Conservation (phyloP, 495 filamentous ascomycete species). For the Penicillium simplicissimum region DNA sequence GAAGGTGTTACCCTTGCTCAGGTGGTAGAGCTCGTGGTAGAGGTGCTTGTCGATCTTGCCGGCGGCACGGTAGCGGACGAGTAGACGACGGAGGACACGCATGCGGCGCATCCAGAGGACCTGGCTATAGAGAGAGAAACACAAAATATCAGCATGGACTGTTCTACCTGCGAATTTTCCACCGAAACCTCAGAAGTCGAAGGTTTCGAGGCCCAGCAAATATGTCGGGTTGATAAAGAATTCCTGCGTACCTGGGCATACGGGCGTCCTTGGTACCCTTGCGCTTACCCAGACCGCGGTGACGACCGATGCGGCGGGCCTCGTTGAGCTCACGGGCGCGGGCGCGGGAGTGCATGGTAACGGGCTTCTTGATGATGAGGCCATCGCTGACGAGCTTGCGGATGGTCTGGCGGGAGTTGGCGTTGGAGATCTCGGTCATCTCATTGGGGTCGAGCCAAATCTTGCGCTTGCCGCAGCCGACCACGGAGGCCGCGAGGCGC, state of each 20-base stretch:
- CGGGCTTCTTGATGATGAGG: conserved; percentile 99
- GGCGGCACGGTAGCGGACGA: conserved; percentile 98
- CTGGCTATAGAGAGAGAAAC: conserved; percentile 57
- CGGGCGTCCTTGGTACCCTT: conserved; percentile 99
- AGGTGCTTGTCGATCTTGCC: conserved; percentile 99
- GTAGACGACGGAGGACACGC: conserved; percentile 95
- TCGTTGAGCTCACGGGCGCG: conserved; percentile 89
- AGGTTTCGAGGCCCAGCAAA: neutral
- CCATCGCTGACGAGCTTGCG: conserved; percentile 99
- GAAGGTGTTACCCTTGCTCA: conserved; percentile 99
- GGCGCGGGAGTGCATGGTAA: conserved; percentile 98
- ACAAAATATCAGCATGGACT: conserved; percentile 16
- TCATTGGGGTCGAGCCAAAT: conserved; percentile 99
- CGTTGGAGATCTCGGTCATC: conserved; percentile 98
- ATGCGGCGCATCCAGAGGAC: conserved; percentile 99
- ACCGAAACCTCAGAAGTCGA: conserved; percentile 1
- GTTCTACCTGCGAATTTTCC: conserved; percentile 10
- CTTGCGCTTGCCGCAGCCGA: conserved; percentile 98
- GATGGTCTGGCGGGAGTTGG: conserved; percentile 99
- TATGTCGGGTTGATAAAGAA: neutral
- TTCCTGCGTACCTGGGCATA: conserved; percentile 85
- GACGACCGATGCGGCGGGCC: conserved; percentile 87
- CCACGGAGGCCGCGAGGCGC: conserved; percentile 97
- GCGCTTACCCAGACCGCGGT: conserved; percentile 99
- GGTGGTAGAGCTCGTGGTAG: conserved; percentile 99